Conservation (phyloP, 2,329 filamentous ascomycete species). For the Paraconiothyrium brasiliense region DNA sequence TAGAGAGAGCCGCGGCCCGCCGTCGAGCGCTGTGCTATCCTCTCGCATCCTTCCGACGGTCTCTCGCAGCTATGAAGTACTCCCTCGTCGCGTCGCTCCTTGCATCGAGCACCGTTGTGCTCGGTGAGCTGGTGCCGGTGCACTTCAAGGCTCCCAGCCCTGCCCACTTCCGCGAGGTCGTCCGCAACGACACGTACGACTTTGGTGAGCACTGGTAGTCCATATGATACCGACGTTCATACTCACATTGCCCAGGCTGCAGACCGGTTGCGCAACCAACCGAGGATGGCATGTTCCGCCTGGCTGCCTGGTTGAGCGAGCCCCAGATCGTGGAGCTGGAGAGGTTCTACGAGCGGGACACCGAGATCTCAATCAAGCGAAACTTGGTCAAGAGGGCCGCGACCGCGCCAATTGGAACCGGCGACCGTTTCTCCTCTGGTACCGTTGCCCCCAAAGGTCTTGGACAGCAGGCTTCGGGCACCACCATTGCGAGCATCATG, state of each 20-base stretch:
- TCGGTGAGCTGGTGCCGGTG: conserved; percentile 41
- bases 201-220: conserved; percentile 27
- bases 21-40: not conserved
- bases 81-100: conserved; percentile 39
- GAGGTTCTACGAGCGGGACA: conserved; percentile 33
- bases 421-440: conserved; percentile 56
- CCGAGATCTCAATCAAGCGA: conserved; percentile 36
- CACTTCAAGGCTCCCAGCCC: conserved; percentile 43
- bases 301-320: conserved; percentile 46
- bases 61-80: conserved; percentile 38
- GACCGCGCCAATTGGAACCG: conserved; percentile 45
- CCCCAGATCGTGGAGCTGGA: conserved; percentile 44
- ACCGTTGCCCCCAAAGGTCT: conserved; percentile 54
- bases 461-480: conserved; percentile 39
- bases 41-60: conserved; percentile 13
- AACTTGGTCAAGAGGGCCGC: conserved; percentile 40
- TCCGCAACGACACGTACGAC: conserved; percentile 47
- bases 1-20: not conserved
- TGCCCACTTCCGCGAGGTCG: conserved; percentile 43
- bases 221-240: not conserved
- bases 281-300: conserved; percentile 41
- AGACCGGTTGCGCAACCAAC: conserved; percentile 41
- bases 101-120: conserved; percentile 39
- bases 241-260: conserved; percentile 28
- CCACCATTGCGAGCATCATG: conserved; percentile 54